Percentiles rank a stretch among this genome's conserved stretches.
Conservation (phyloP, 2,329 filamentous ascomycete species). For the Aureobasidium pullulans region DNA sequence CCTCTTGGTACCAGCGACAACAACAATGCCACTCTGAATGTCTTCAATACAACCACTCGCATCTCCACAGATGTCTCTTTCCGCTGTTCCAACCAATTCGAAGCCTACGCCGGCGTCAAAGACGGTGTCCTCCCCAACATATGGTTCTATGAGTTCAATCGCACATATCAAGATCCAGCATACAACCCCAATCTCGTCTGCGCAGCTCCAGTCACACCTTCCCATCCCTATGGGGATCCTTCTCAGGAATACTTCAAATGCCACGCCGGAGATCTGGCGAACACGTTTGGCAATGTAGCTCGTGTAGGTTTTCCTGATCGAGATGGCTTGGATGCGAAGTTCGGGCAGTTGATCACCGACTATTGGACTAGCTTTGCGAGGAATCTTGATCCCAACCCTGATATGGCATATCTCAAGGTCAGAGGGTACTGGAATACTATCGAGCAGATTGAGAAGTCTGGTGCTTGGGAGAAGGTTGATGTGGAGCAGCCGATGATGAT, state of each 20-base stretch:
- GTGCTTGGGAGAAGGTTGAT: slow-evolving; percentile 23
- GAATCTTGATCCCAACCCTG: slow-evolving; percentile 30
- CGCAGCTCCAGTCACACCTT: slow-evolving; percentile 22
- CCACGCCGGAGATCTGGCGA: slow-evolving; percentile 34
- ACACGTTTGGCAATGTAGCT: slow-evolving; percentile 32
- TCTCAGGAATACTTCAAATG: slow-evolving; percentile 37
- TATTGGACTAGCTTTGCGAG: slow-evolving; percentile 31
- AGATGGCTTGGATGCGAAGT: slow-evolving; percentile 30
- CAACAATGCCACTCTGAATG: slow-evolving; percentile 14
- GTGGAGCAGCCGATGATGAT: slow-evolving; percentile 12
- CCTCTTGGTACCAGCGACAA: slow-evolving; percentile 16
- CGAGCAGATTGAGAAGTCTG: slow-evolving; percentile 21
- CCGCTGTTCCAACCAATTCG: slow-evolving; percentile 31
- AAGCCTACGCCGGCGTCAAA: slow-evolving; percentile 28
- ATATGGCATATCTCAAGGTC: slow-evolving; percentile 24
- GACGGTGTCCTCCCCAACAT: slow-evolving; percentile 26
- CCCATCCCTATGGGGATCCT: slow-evolving; percentile 29
- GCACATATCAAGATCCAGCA: slow-evolving; percentile 30
- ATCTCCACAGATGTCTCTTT: slow-evolving; percentile 29
- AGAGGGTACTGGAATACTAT: slow-evolving; percentile 27
- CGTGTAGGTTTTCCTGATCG: slow-evolving; percentile 29
- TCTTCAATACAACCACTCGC: slow-evolving; percentile 30
- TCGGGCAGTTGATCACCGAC: slow-evolving; percentile 4
- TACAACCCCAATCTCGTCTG: slow-evolving; percentile 23
- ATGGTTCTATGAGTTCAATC: slow-evolving; percentile 35